Percentiles rank a stretch among this genome's conserved stretches.
These are phyloP conservation scores for Gossypium davidsonii DNA, from an alignment of 441 rosid species.

Conservation along the genomic window DNA sequence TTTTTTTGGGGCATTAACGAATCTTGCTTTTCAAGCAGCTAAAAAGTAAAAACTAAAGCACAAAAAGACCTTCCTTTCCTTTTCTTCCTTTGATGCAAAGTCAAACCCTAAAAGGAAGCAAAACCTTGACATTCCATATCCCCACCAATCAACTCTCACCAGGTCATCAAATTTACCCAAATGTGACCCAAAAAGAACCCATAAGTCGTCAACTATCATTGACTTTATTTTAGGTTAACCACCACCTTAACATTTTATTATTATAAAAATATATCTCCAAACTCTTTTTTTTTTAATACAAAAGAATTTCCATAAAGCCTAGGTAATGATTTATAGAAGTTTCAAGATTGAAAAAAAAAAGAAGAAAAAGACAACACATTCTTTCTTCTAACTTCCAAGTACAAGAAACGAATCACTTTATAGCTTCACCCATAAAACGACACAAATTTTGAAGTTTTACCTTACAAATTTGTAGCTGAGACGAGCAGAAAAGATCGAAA, in stretches of 20 bases:
- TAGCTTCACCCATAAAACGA: conserved; percentile 14
- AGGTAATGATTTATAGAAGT: conserved; percentile 10
- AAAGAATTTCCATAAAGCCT: neutral
- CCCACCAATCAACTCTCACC: neutral
- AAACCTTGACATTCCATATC: neutral
- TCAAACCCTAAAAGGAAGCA: neutral
- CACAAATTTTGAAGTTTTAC: neutral
- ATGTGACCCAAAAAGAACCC: neutral
- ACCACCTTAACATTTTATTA: neutral
- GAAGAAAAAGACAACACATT: neutral
- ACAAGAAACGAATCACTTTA: conserved; percentile 19
- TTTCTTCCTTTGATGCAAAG: neutral
- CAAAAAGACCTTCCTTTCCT: neutral
- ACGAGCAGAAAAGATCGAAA: conserved; percentile 8
- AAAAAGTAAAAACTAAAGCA: neutral
- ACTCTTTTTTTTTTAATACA: neutral
- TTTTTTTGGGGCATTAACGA: neutral
- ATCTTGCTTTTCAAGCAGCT: neutral
- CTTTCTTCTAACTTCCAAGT: neutral
- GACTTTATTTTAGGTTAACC: neutral
- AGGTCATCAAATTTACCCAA: neutral
- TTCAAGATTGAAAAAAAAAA: neutral
- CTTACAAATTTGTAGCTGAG: neutral
- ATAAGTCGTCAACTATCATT: neutral
- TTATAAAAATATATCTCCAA: neutral